phyloP scores from a whole-genome alignment of 108 stramenopile species.

The Cyclotella atomus region DNA sequence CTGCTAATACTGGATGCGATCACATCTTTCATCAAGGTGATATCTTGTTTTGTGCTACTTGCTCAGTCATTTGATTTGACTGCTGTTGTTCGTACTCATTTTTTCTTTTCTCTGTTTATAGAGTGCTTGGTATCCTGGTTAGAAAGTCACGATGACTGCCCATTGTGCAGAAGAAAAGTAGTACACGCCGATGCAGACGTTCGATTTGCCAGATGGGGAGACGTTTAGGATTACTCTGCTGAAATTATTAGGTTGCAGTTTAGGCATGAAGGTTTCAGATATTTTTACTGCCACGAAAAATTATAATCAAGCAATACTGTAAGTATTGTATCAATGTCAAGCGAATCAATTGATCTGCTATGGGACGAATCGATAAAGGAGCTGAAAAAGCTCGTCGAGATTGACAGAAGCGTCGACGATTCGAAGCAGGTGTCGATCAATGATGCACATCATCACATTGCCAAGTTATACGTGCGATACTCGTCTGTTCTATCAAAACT shows the following conservation, averaged over 20 bases:
- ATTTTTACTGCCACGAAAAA: neutral
- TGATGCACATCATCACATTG: conserved; percentile 80
- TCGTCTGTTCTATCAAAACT: conserved; percentile 68
- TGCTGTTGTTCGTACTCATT: neutral
- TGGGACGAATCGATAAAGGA: conserved; percentile 42
- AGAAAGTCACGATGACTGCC: conserved; percentile 45
- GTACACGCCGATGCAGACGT: conserved; percentile 45
- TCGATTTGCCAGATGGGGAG: conserved; percentile 42
- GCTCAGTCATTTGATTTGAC: too few species aligned
- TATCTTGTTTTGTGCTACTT: neutral
- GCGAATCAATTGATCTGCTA: conserved; percentile 47
- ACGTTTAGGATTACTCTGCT: neutral
- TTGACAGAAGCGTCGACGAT: conserved; percentile 18
- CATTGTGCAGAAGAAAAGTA: conserved; percentile 46
- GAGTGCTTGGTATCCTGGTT: conserved; percentile 48
- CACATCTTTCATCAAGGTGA: conserved; percentile 48
- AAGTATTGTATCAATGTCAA: conserved; percentile 26
- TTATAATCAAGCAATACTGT: neutral
- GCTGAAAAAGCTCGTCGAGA: conserved; percentile 29
- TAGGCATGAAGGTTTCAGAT: too few species aligned
- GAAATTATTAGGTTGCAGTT: neutral
- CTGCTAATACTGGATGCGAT: conserved; percentile 25
- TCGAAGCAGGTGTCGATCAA: conserved; percentile 42
- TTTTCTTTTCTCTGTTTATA: neutral
- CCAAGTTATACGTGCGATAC: conserved; percentile 81